Conservation (phyloP, 129 eudicot genomes). For the Escallonia herrerae region DNA sequence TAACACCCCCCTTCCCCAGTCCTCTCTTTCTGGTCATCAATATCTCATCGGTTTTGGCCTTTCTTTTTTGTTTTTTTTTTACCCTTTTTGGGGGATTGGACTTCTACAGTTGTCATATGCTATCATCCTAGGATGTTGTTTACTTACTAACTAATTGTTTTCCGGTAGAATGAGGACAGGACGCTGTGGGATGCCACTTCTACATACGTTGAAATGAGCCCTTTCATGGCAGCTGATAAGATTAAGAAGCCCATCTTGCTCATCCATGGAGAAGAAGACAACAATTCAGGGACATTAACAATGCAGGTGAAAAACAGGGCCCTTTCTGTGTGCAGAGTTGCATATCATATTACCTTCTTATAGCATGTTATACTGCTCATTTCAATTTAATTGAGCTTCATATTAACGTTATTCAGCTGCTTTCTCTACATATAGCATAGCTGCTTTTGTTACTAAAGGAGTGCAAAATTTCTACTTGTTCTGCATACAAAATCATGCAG, state of each 20-base stretch:
- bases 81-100: background rate
- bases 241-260: slow-evolving; percentile 94
- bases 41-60: background rate
- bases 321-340: background rate
- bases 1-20: too few species aligned
- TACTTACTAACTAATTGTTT: background rate
- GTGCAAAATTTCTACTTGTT: background rate
- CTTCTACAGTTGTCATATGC: background rate
- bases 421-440: background rate
- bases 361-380: too few species aligned
- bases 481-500: slow-evolving; percentile 30
- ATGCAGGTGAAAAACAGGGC: slow-evolving; percentile 62
- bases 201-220: slow-evolving; percentile 89
- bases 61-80: background rate
- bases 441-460: background rate
- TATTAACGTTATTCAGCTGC: background rate
- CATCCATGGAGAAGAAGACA: slow-evolving; percentile 97
- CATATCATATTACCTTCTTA: too few species aligned
- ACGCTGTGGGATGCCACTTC: slow-evolving; percentile 93
- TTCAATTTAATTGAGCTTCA: background rate
- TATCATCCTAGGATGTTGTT: background rate
- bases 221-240: slow-evolving; percentile 83
- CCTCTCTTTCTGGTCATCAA: too few species aligned
- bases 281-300: slow-evolving; percentile 86
- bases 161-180: slow-evolving; percentile 78